Conservation (phyloP, 441 rosid species). For the Raphanus hybrid region DNA sequence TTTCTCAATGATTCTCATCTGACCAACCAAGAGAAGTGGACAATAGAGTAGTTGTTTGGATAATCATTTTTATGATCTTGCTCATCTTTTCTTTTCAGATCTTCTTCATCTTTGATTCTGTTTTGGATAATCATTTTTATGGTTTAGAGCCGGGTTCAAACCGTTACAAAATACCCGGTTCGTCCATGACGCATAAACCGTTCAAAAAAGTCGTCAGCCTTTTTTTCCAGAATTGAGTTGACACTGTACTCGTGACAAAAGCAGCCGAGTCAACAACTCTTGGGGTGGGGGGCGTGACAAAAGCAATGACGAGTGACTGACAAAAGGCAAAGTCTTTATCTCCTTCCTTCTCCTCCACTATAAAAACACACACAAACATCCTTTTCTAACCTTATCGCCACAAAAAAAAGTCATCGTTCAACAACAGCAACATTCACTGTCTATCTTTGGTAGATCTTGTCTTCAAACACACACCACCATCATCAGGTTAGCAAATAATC, state of each 20-base stretch:
- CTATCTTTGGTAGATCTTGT: neutral
- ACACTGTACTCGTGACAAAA: constrained; percentile 14
- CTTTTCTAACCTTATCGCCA: too few relatives aligned
- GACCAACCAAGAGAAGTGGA: too few relatives aligned
- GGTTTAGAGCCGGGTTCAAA: too few relatives aligned
- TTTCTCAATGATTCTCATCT: too few relatives aligned
- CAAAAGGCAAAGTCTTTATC: constrained; percentile 26
- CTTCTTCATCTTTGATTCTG: too few relatives aligned
- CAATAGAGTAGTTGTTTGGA: too few relatives aligned
- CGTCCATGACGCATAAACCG: neutral
- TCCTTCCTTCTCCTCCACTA: constrained; percentile 3
- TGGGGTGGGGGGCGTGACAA: constrained; percentile 14
- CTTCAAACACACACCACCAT: neutral
- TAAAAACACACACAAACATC: neutral
- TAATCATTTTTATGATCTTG: too few relatives aligned
- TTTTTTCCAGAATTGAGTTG: neutral
- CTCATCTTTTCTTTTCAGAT: too few relatives aligned
- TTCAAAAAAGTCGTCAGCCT: neutral
- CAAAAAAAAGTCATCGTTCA: too few relatives aligned
- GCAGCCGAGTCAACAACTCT: neutral
- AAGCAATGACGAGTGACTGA: constrained; percentile 28
- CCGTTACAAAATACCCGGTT: neutral
- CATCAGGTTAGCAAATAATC: neutral
- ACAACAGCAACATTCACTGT: neutral
- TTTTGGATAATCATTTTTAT: too few relatives aligned